Base-by-base conservation (phyloP, 2,329 filamentous ascomycete species). In the Trichoderma sp. region DNA sequence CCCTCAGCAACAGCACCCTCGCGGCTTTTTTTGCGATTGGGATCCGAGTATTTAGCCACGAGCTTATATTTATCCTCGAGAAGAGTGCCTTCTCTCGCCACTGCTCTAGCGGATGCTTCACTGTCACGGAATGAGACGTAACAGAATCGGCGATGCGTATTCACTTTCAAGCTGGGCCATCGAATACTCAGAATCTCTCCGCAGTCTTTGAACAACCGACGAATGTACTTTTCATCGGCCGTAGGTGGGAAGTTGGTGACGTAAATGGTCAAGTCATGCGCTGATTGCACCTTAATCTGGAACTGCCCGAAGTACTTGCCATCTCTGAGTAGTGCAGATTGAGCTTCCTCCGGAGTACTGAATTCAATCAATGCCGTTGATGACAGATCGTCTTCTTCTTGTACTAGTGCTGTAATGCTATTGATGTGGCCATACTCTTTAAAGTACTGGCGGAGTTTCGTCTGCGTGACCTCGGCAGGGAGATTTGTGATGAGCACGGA, bases 121-220 rank as follows among this genome's bases (percentile, higher is more conserved):
- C 85, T 79, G 35, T 88, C 87, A 57, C 89, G 85, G 76, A 97
- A 97, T n/a, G 96, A 92, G 7, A 97, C 85, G 78, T 99, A 99
- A 81, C 94, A 97, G 81, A 99, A 99, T 27, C 95, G 90, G 35
- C 95, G 92, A 73, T 92, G 90, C 2, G 90, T 90, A 74, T 97
- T 94, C 78, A 86, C 93, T 77, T 96, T 96, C 61, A 99, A 86
- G 67, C 93, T 97, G 2, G 95, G 95, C 80, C 95, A 95, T 25
- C 95, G 90, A 63, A 98, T 86, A 74, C 90, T 92, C 66, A 97
- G 84, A 66, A 99, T 89, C 52, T 94, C 88, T 52, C 95, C 95
- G 74, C 90, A 94, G 68, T 87, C 83, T 69, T 85, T 84, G 78
- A 94, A 94, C 3, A 94, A 79, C 39, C 86, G 78, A 48, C 87